Evolutionary conservation across 257 asterid genomes (phyloP).

Genomic region (Ligustrum vulgare): DNA sequence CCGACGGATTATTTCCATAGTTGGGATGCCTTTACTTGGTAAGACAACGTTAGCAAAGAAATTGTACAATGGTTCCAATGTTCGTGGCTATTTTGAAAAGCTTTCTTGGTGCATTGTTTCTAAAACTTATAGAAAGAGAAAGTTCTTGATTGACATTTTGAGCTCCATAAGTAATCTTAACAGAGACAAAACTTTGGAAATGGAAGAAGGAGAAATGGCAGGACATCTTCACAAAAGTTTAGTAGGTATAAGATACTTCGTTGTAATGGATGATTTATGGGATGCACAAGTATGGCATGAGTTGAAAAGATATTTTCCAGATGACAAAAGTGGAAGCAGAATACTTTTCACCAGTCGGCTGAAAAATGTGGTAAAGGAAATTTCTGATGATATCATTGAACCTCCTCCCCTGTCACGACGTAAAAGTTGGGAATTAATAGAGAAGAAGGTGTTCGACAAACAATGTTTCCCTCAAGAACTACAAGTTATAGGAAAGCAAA

Average conservation of each 20-base stretch:
- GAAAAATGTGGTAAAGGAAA: neutral
- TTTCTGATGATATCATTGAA: neutral
- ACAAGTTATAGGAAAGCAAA: too few relatives aligned
- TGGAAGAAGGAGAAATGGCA: neutral
- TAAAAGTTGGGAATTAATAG: constrained; percentile 22
- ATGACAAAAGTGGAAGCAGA: neutral
- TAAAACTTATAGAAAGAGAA: neutral
- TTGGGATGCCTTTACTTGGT: neutral
- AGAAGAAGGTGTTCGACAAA: constrained; percentile 12
- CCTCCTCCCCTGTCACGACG: constrained; percentile 8
- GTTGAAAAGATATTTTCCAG: neutral
- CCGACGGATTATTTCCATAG: neutral
- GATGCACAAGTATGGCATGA: neutral
- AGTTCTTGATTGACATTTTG: neutral
- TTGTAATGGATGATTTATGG: neutral
- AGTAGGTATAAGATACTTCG: neutral
- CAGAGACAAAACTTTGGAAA: neutral
- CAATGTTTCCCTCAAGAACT: constrained; percentile 21
- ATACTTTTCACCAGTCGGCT: neutral
- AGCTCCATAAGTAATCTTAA: neutral
- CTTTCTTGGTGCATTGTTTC: neutral
- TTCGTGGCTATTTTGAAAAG: too few relatives aligned
- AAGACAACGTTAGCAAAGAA: neutral
- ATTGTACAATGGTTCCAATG: neutral
- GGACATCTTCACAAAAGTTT: neutral